Evolutionary conservation across 305 asterid species (phyloP).

Genomic region (Fraxinus sp.): DNA sequence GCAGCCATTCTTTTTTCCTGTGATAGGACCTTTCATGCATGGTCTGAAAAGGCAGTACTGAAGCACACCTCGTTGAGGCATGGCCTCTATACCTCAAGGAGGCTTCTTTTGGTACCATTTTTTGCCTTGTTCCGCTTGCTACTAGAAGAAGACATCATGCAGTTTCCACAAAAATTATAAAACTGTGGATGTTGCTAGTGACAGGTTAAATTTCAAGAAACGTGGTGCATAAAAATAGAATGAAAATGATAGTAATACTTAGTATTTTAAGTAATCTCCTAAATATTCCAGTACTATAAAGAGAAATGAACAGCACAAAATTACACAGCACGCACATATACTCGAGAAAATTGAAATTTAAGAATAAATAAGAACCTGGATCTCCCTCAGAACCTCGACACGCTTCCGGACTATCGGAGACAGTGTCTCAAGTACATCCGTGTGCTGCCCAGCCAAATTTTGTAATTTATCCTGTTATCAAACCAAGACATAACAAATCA

Average conservation of each 20-base stretch:
- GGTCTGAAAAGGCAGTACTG: neutral
- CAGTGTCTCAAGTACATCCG: conserved; percentile 43
- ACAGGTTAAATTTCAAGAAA: neutral
- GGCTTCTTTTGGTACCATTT: neutral
- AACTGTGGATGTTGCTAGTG: neutral
- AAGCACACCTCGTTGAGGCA: neutral
- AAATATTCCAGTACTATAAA: neutral
- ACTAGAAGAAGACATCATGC: neutral
- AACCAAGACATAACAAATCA: neutral
- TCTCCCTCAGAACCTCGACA: conserved; percentile 48
- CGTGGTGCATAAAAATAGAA: neutral
- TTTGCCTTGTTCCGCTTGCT: neutral
- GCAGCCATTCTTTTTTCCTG: neutral
- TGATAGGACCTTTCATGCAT: neutral
- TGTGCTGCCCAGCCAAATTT: conserved; percentile 48
- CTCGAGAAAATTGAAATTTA: neutral
- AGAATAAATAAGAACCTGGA: conserved; percentile 41
- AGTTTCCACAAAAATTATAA: neutral
- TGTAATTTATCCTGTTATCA: conserved; percentile 66
- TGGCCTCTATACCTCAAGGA: neutral
- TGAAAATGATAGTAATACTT: neutral
- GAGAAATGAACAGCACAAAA: neutral
- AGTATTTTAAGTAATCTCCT: neutral
- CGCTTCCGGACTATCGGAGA: conserved; percentile 56
- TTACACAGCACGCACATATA: neutral